Evolutionary conservation across 2,329 filamentous ascomycete genomes (phyloP).

Genomic region (Trichoderma arundinaceum): DNA sequence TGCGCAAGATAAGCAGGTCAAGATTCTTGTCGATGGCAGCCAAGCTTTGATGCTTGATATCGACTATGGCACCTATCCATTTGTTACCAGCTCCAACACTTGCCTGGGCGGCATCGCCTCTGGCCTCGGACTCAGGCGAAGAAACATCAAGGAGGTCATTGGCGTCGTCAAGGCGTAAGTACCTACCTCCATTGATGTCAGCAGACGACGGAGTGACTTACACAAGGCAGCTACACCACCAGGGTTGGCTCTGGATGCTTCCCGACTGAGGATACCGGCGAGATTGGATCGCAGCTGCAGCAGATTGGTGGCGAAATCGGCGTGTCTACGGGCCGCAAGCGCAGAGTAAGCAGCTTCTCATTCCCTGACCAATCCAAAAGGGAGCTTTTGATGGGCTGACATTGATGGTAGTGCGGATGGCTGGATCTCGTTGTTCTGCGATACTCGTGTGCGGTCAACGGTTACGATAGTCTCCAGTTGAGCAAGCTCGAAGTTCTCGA

Average conservation of each 20-base stretch:
- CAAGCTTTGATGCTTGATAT: background rate
- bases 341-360: slow-evolving; percentile 48
- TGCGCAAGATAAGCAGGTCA: too few species aligned
- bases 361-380: background rate
- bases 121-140: slow-evolving; percentile 65
- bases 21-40: slow-evolving; percentile 70
- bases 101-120: slow-evolving; percentile 59
- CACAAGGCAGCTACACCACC: too few species aligned
- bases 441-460: slow-evolving; percentile 56
- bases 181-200: background rate
- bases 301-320: slow-evolving; percentile 41
- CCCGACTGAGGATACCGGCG: background rate
- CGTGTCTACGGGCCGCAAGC: slow-evolving; percentile 55
- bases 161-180: slow-evolving; percentile 68
- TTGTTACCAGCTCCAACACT: background rate
- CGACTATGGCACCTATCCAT: background rate
- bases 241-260: background rate
- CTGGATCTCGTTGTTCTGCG: background rate
- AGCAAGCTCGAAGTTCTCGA: slow-evolving; percentile 65
- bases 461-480: slow-evolving; percentile 66
- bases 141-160: slow-evolving; percentile 60
- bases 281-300: too few species aligned
- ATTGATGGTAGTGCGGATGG: background rate
- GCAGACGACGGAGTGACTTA: too few species aligned
- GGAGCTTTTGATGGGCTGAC: background rate